These are phyloP conservation scores for Xylaria digitata DNA, from an alignment of 2,329 filamentous ascomycete genomes.

Conservation along the genomic window DNA sequence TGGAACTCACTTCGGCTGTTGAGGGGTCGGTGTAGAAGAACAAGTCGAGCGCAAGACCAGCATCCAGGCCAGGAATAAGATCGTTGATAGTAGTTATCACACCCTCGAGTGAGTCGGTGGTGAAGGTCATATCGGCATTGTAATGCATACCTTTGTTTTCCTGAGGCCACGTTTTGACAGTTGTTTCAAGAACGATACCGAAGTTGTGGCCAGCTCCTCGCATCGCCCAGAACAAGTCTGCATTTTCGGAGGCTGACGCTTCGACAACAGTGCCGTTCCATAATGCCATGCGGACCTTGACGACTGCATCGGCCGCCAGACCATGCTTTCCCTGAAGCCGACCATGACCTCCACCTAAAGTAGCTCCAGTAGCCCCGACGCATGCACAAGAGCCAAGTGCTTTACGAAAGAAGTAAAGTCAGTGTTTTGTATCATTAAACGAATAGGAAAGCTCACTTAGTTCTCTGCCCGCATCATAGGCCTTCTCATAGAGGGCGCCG, in stretches of 20 bases:
- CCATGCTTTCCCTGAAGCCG: conserved; percentile 10
- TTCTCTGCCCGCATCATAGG: no score
- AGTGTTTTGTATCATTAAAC: no score
- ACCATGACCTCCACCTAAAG: conserved; percentile 18
- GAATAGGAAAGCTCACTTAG: no score
- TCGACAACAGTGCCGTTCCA: neutral
- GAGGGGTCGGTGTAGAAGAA: no score
- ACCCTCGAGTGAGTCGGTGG: conserved; percentile 48
- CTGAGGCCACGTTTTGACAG: conserved; percentile 57
- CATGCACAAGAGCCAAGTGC: conserved; percentile 11
- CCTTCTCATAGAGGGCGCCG: no score
- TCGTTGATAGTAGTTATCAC: neutral
- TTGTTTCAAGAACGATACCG: conserved; percentile 63
- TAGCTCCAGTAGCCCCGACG: neutral
- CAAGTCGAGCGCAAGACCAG: neutral
- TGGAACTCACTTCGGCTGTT: no score
- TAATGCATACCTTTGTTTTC: conserved; percentile 53
- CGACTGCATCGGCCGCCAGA: neutral
- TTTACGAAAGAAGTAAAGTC: no score
- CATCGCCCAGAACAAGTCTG: conserved; percentile 64
- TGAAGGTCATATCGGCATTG: conserved; percentile 56
- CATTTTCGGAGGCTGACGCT: neutral
- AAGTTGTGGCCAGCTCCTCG: conserved; percentile 69
- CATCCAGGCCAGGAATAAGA: neutral
- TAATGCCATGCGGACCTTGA: neutral